Evolutionary conservation across 2,329 filamentous ascomycete species (phyloP).

Genomic region (Claviceps fusiformis): DNA sequence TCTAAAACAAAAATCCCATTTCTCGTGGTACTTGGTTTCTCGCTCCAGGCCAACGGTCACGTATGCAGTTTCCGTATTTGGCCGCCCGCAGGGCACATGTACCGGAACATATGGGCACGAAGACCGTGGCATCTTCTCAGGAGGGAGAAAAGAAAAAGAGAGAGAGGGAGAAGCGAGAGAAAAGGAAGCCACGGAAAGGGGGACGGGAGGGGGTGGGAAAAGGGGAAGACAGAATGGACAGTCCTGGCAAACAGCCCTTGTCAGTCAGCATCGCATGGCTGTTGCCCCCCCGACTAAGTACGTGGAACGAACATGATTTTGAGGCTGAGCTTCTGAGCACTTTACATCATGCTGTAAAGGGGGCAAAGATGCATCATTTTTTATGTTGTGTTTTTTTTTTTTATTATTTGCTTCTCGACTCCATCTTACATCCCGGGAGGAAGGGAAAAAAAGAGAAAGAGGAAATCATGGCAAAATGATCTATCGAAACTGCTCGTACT

Average conservation of each 20-base stretch:
- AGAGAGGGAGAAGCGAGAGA: background rate
- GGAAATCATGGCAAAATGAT: background rate
- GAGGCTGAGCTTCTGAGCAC: no score
- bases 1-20: no score
- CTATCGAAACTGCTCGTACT: conserved; percentile 39
- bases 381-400: background rate
- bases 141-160: background rate
- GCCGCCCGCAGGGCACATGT: background rate
- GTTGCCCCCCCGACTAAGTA: no score
- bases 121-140: background rate
- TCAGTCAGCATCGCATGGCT: background rate
- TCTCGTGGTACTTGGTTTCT: no score
- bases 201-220: no score
- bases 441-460: background rate
- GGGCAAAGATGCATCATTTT: no score
- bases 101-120: background rate
- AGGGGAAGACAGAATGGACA: background rate
- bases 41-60: background rate
- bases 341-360: no score
- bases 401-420: background rate
- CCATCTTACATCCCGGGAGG: background rate
- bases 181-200: background rate
- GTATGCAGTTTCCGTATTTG: background rate
- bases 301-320: background rate
- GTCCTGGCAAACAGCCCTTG: no score